Evolutionary conservation across 352 stramenopile species (phyloP), one percentile per base, ranked within the genome.

Genomic region (Phytophthora idaei): DNA sequence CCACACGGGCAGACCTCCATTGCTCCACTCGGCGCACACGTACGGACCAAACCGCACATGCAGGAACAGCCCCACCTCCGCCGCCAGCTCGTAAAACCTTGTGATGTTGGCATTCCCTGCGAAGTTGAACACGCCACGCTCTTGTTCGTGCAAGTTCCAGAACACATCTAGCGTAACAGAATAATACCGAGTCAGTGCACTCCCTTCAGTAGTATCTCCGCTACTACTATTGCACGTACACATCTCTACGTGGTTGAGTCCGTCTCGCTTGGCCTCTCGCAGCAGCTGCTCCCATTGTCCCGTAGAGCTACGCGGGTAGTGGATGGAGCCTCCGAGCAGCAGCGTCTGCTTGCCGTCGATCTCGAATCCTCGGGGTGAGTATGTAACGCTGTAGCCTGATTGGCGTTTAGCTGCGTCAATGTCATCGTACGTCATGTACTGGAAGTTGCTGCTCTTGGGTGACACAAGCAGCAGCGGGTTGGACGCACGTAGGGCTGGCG

Each of bases 181-280:
- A 59, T 21, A n/a, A 4, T 21, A 42, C 42, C n/a, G 27, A 25
- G 8, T 55, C 9, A 63, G 27, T 49, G 17, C 11, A 36, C n/a
- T 11, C 52, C 14, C 27, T 27, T 47, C 39, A 21, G 39, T 29
- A 57, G 14, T 48, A 44, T 56, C 2, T 34, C 4, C 7, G 29
- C n/a, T 46, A 55, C 8, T 37, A 37, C 34, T 42, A 36, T 36
- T 36, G 1, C 72, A 42, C 84, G 45, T 81, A 93, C 82, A 89
- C 61, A 93, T 74, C 41, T 90, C 76, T 12, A 93, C 54, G 41
- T 89, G 77, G 59, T 93, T 93, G n/a, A 90, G 73, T 42, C 85
- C 81, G 59, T 92, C 85, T 56, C 81, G 71, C 61, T 89, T 89
- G 57, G 81, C 83, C 51, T 88, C 85, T 54, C 67, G 66, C 37